Evolutionary conservation across 2,329 filamentous ascomycete species (phyloP), one percentile per base, ranked within the genome.

Genomic region (Juglanconis oblonga): DNA sequence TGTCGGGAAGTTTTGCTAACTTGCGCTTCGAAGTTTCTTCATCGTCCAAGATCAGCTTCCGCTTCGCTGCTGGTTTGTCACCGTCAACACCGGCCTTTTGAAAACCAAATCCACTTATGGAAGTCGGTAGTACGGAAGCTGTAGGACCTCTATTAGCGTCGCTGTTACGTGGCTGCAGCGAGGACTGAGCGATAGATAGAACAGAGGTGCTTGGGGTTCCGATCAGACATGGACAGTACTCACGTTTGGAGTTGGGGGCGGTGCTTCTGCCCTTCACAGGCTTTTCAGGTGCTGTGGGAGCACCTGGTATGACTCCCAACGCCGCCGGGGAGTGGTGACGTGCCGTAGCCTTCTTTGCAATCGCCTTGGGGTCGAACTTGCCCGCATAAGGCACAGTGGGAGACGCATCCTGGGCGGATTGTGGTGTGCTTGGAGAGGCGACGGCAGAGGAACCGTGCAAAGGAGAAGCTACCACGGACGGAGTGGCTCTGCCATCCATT

Each of bases 11-110:
- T 76, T 93, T 95, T 71, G 92, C 92, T 65, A 99, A 84, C 77
- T 96, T 97, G 72, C 92, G 90, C 70, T 90, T 87, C 2, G 88
- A 89, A 36, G 87, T 88, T 68, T 96, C 91, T 68, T 97, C 94
- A 69, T 97, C 94, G 62, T 90, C 93, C 67, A 97, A 87, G 67
- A 92, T 87, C 29, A 96, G 79, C 62, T 90, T 92, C 66, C 88
- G 88, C 70, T 91, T 92, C 24, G 85, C 79, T 4, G 84, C 79
- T 3, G 83, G 73, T 69, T 90, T 92, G 55, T 91, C 88, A 29
- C 73, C 74, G 56, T 92, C 91, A 52, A 78, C 75, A 55, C 80
- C 80, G 47, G 84, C 77, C 71, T 91, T 95, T 60, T 83, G 82
- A 61, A 98, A 86, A 2, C 92, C 94, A 70, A 98, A 98, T 36